phyloP scores from a whole-genome alignment of 805 yeast genomes.

The Pichia insulana region DNA sequence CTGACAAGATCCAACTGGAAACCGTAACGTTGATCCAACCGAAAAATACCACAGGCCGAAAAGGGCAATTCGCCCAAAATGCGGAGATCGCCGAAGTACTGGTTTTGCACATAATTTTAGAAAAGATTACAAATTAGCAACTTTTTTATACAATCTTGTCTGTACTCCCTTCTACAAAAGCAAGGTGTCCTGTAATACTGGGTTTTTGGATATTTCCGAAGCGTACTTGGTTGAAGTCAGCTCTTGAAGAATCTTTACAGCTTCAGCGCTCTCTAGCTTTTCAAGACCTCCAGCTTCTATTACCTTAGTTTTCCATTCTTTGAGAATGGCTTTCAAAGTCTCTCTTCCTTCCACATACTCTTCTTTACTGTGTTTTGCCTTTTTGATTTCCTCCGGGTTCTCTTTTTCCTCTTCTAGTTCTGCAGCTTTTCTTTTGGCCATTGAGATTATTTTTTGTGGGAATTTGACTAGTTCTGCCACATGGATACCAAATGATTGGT shows the following conservation, averaged over 20 bases:
- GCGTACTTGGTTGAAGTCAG: conserved; percentile 2
- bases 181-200: conserved; percentile 20
- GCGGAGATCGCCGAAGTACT: not conserved
- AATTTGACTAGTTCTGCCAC: conserved; percentile 95
- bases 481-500: conserved; percentile 94
- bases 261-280: conserved; percentile 32
- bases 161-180: no score
- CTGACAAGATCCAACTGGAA: no score
- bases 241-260: conserved; percentile 6
- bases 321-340: conserved; percentile 39
- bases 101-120: no score
- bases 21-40: not conserved
- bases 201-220: not conserved
- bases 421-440: conserved; percentile 92
- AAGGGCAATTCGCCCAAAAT: no score
- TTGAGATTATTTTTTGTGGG: conserved; percentile 78
- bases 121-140: no score
- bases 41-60: not conserved
- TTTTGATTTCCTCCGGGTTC: conserved; percentile 32
- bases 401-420: conserved; percentile 49
- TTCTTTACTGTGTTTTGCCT: conserved; percentile 40
- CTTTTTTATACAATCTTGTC: no score
- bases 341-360: conserved; percentile 51
- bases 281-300: conserved; percentile 36
- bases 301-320: conserved; percentile 44